phyloP scores from a whole-genome alignment of 2,329 filamentous ascomycete genomes.

The Thielaviopsis ethacetica region DNA sequence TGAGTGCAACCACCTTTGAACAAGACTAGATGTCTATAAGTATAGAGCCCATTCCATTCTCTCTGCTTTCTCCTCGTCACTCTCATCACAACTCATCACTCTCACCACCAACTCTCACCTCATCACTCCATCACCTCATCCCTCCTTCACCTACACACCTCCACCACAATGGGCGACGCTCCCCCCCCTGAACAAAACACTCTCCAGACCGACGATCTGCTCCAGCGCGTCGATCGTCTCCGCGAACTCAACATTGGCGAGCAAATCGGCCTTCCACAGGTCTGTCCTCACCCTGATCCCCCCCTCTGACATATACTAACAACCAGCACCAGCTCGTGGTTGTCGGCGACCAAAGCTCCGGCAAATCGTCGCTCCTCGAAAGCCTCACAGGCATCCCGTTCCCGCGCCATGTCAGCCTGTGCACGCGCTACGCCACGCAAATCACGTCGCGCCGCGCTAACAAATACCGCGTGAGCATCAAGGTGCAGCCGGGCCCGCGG shows the following conservation, averaged over 20 bases:
- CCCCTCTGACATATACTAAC: neutral
- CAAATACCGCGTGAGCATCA: slow-evolving; percentile 21
- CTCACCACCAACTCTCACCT: neutral
- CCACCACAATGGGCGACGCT: neutral
- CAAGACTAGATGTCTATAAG: no score
- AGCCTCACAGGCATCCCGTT: slow-evolving; percentile 15
- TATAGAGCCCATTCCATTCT: no score
- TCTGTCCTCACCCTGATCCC: slow-evolving; percentile 20
- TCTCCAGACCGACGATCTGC: neutral
- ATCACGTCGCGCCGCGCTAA: slow-evolving; percentile 14
- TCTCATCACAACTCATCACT: neutral
- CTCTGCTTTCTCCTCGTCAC: no score
- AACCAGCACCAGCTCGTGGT: slow-evolving; percentile 14
- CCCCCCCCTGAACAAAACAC: neutral
- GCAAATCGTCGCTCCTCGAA: slow-evolving; percentile 16
- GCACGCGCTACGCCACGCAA: slow-evolving; percentile 16
- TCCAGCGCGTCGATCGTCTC: slow-evolving; percentile 24
- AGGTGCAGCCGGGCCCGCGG: slow-evolving; percentile 23
- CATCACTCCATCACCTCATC: no score
- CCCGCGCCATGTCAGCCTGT: slow-evolving; percentile 14
- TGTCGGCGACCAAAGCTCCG: slow-evolving; percentile 15
- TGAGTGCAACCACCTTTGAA: no score
- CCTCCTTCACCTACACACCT: neutral
- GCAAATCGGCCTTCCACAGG: slow-evolving; percentile 32
- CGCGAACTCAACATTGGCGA: slow-evolving; percentile 24